A percentile compares a stretch with the other conserved stretches of the same genome.
Conservation (phyloP, 257 asterid genomes). For the Gentiana dahurica region DNA sequence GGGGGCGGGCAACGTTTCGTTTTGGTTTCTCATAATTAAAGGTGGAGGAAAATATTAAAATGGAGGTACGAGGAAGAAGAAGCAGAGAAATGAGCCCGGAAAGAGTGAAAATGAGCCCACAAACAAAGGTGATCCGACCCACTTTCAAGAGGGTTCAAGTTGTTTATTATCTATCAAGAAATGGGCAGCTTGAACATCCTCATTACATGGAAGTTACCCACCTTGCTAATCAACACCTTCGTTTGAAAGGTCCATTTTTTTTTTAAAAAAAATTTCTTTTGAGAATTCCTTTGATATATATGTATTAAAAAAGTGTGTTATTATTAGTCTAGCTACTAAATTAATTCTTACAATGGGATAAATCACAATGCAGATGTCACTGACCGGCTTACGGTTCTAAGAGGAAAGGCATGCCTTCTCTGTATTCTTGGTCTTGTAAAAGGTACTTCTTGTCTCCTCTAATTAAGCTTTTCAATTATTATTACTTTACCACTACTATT, state of each 20-base stretch:
- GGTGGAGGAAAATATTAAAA: no score
- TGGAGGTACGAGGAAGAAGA: constrained; percentile 12
- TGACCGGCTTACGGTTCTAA: constrained; percentile 53
- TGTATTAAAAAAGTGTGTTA: background rate
- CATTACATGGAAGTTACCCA: constrained; percentile 72
- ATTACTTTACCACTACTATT: no score
- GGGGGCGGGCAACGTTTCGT: no score
- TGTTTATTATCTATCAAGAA: constrained; percentile 75
- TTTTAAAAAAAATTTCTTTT: background rate
- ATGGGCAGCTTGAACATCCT: constrained; percentile 89
- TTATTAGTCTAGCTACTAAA: no score
- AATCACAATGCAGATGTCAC: constrained; percentile 35
- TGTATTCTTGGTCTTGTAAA: constrained; percentile 96
- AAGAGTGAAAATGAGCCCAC: constrained; percentile 15
- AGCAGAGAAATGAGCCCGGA: constrained; percentile 37
- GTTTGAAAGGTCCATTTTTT: constrained; percentile 52
- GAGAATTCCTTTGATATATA: no score
- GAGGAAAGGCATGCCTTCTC: constrained; percentile 82
- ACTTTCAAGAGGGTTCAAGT: constrained; percentile 58
- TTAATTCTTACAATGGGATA: no score
- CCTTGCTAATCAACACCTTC: constrained; percentile 59
- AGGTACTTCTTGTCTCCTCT: constrained; percentile 23
- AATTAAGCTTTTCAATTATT: no score
- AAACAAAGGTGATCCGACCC: constrained; percentile 21
- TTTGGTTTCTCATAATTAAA: no score